These are phyloP conservation scores for Trebouxia gelatinosa DNA, from an alignment of 163 green algal species.

Conservation along the genomic window DNA sequence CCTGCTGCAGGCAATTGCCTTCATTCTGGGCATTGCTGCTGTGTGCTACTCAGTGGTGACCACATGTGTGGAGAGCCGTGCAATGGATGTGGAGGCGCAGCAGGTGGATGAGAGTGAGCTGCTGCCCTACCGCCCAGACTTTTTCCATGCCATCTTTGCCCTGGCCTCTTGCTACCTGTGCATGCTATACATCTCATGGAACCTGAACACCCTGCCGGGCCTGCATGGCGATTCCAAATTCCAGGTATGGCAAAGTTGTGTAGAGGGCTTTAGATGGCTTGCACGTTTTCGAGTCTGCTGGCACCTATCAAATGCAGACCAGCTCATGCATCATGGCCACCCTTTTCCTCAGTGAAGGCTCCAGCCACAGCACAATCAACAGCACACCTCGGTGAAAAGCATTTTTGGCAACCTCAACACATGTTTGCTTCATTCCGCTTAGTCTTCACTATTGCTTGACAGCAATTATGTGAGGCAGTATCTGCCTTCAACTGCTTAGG, in stretches of 20 bases:
- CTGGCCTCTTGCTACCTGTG: constrained; percentile 55
- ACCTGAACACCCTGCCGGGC: constrained; percentile 26
- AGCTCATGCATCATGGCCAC: no score
- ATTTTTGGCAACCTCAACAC: no score
- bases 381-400: no score
- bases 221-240: constrained; percentile 13
- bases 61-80: constrained; percentile 47
- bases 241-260: constrained; percentile 2
- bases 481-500: no score
- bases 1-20: constrained; percentile 59
- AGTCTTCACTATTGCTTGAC: no score
- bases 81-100: constrained; percentile 29
- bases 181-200: constrained; percentile 57
- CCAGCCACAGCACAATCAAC: no score
- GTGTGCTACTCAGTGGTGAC: constrained; percentile 57
- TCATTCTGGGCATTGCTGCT: constrained; percentile 67
- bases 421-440: no score
- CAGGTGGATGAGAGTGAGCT: constrained; percentile 31
- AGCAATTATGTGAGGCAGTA: no score
- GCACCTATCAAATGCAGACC: no score
- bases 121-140: constrained; percentile 63
- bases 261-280: not conserved
- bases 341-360: no score
- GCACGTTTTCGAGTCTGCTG: no score
- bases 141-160: constrained; percentile 59